Evolutionary conservation across 805 yeast genomes (phyloP).

Genomic region (Gaillardinia entomophila): DNA sequence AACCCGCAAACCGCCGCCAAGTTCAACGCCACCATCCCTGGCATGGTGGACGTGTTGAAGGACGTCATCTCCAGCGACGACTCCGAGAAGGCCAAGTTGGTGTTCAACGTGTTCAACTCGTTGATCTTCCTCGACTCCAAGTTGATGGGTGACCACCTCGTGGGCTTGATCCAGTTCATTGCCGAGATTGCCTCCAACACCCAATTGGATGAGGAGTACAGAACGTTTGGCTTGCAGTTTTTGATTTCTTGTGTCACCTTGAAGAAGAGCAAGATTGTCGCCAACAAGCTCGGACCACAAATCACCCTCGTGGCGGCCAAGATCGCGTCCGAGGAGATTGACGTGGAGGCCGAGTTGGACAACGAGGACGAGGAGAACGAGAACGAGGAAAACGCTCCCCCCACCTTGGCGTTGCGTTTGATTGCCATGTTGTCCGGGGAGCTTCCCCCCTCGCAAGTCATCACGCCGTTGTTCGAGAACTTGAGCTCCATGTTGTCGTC

Average conservation of each 20-base stretch:
- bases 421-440: conserved; percentile 73
- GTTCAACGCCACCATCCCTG: conserved; percentile 67
- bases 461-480: conserved; percentile 68
- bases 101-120: conserved; percentile 82
- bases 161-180: conserved; percentile 65
- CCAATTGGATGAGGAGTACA: conserved; percentile 68
- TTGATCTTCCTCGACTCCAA: conserved; percentile 71
- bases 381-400: conserved; percentile 83
- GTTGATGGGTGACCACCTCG: conserved; percentile 69
- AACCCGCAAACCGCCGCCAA: conserved; percentile 39
- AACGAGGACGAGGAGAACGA: conserved; percentile 87
- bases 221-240: conserved; percentile 80
- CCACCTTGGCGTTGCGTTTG: conserved; percentile 72
- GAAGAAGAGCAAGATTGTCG: conserved; percentile 74
- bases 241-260: conserved; percentile 71
- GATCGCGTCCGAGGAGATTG: conserved; percentile 71
- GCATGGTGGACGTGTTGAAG: conserved; percentile 75
- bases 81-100: conserved; percentile 60
- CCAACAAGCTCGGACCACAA: conserved; percentile 79
- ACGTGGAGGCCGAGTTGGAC: conserved; percentile 69
- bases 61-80: conserved; percentile 70
- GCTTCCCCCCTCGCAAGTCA: conserved; percentile 90
- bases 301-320: conserved; percentile 68
- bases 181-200: conserved; percentile 67
- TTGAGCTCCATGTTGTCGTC: conserved; percentile 54